Conservation (phyloP, 2,329 filamentous ascomycete genomes). For the Aspergillus sojae region DNA sequence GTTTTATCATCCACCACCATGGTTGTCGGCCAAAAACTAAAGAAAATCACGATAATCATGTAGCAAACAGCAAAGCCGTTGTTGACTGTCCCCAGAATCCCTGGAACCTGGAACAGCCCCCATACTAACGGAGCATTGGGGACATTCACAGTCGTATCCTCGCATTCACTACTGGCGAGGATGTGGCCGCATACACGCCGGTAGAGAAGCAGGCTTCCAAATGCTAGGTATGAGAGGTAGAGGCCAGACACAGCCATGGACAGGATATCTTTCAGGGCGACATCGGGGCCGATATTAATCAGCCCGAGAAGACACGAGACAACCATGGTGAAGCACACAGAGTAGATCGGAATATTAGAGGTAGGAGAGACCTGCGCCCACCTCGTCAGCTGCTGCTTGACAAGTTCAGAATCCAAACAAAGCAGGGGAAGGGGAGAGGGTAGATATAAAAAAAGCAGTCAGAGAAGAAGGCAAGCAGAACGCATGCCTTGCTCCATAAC, state of each 20-base stretch:
- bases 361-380: too few species aligned
- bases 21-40: background rate
- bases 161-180: conserved; percentile 6
- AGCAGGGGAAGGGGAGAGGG: too few species aligned
- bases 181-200: conserved; percentile 40
- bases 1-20: background rate
- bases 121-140: background rate
- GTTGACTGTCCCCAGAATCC: background rate
- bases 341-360: too few species aligned
- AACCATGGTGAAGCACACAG: too few species aligned
- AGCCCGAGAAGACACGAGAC: conserved; percentile 44
- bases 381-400: too few species aligned
- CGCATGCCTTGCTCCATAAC: conserved; percentile 2
- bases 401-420: too few species aligned
- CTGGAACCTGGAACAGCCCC: background rate
- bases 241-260: conserved; percentile 51
- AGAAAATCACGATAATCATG: background rate
- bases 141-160: background rate
- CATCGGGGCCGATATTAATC: conserved; percentile 55
- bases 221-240: conserved; percentile 53
- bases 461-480: too few species aligned
- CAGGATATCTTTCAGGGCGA: conserved; percentile 54
- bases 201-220: conserved; percentile 47
- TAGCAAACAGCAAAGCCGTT: background rate
- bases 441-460: too few species aligned